Evolutionary conservation across 352 stramenopile genomes (phyloP).

Genomic region (Albugo laibachii): DNA sequence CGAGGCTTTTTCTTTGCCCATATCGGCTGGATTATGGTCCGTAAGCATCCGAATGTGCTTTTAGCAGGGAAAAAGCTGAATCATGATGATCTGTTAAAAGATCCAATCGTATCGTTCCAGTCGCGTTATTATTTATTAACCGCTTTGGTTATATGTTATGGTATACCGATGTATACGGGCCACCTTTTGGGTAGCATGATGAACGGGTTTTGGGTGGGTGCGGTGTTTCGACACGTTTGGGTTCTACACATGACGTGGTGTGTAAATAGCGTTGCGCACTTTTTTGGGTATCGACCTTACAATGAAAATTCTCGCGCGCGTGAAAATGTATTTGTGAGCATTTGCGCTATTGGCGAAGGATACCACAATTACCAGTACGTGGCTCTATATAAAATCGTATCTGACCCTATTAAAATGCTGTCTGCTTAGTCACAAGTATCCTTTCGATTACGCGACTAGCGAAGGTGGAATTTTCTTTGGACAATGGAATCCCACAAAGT

Average conservation of each 20-base stretch:
- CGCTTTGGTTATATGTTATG: constrained; percentile 93
- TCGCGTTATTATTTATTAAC: constrained; percentile 81
- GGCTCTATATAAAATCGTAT: not conserved
- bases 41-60: constrained; percentile 88
- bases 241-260: constrained; percentile 98
- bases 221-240: constrained; percentile 87
- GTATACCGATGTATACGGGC: constrained; percentile 84
- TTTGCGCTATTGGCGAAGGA: constrained; percentile 91
- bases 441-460: constrained; percentile 94
- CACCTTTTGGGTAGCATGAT: constrained; percentile 82
- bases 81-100: constrained; percentile 87
- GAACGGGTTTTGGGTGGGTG: constrained; percentile 91
- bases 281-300: constrained; percentile 97
- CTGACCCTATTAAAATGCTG: constrained; percentile 2
- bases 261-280: constrained; percentile 96
- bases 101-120: constrained; percentile 93
- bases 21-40: constrained; percentile 98
- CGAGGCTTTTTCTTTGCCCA: constrained; percentile 98
- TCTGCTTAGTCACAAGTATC: constrained; percentile 90
- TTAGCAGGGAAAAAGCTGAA: constrained; percentile 85
- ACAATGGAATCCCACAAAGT: constrained; percentile 97
- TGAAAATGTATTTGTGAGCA: constrained; percentile 93
- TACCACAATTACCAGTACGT: constrained; percentile 97
- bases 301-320: constrained; percentile 87
- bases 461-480: constrained; percentile 89